Conservation (phyloP, 352 stramenopile species). For the Pythium sp. region DNA sequence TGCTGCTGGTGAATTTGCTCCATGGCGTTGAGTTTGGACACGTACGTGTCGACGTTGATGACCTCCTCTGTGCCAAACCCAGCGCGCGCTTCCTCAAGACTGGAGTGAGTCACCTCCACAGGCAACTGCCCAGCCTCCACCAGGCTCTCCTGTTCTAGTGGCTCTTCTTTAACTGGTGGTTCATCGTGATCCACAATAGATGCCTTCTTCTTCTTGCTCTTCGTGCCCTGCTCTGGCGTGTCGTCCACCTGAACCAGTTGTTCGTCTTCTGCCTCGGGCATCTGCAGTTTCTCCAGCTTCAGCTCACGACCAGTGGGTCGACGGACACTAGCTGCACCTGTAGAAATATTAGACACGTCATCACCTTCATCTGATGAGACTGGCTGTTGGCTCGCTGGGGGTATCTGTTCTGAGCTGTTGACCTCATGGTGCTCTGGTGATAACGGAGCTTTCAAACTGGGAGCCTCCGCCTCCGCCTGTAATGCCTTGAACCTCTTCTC, state of each 20-base stretch:
- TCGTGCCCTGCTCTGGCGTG: background rate
- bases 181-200: background rate
- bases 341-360: background rate
- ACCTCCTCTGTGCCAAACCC: constrained; percentile 15
- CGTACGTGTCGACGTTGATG: constrained; percentile 7
- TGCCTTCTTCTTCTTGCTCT: background rate
- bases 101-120: background rate
- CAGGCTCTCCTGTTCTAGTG: background rate
- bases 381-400: background rate
- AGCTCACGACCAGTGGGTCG: background rate
- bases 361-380: background rate
- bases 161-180: no score
- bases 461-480: background rate
- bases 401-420: background rate
- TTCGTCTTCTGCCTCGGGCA: background rate
- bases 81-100: constrained; percentile 3
- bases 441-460: background rate
- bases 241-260: background rate
- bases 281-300: constrained; percentile 1
- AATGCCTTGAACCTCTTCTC: constrained; percentile 6
- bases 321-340: background rate
- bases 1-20: background rate
- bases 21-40: background rate
- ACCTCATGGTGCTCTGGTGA: background rate
- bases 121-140: background rate